phyloP scores from a whole-genome alignment of 768 basidiomycete species.

The Xanthoconium purpureum region DNA sequence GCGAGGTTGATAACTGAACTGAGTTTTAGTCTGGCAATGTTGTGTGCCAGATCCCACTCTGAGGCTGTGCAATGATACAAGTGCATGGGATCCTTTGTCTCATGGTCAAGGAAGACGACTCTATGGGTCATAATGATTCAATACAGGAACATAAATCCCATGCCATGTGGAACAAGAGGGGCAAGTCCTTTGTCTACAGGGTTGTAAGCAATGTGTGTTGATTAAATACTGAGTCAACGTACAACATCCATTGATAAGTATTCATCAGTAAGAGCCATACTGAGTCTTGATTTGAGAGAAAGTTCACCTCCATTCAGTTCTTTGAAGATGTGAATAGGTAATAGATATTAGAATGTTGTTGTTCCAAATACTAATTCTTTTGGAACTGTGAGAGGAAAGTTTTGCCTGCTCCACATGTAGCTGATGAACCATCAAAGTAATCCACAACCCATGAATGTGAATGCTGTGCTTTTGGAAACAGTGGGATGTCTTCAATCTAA shows the following conservation, averaged over 20 bases:
- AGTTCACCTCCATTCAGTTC: conserved; percentile 34
- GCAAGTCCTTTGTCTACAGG: neutral
- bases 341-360: conserved; percentile 9
- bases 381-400: neutral
- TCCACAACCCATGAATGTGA: neutral
- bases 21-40: conserved; percentile 70
- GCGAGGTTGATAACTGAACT: conserved; percentile 48
- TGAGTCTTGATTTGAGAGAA: conserved; percentile 29
- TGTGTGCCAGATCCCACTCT: conserved; percentile 72
- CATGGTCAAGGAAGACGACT: conserved; percentile 4
- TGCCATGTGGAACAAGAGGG: conserved; percentile 26
- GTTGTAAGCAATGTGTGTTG: neutral
- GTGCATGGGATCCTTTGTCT: conserved; percentile 23
- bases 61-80: no score
- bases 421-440: neutral
- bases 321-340: conserved; percentile 33
- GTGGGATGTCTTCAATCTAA: neutral
- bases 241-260: conserved; percentile 17
- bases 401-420: neutral
- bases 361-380: neutral
- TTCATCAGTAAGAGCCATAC: conserved; percentile 26
- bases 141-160: conserved; percentile 24
- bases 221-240: neutral
- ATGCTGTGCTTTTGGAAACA: neutral
- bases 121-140: conserved; percentile 25